Evolutionary conservation across 1,284 basidiomycete species (phyloP).

Genomic region (Ganoderma boninense): DNA sequence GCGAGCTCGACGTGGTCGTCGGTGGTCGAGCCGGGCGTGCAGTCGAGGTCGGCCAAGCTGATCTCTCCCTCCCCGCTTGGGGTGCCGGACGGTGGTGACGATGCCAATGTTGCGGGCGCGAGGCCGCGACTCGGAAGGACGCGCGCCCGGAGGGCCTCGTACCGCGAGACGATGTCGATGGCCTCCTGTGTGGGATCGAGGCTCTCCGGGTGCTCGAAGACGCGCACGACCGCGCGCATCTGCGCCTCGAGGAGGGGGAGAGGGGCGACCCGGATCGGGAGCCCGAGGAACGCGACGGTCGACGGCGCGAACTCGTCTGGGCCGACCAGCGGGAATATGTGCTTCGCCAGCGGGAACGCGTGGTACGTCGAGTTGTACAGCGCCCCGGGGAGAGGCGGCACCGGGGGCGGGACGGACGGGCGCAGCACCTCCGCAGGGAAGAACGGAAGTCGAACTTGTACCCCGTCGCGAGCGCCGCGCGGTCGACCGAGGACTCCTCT

Average conservation of each 20-base stretch:
- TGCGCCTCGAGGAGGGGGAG: constrained; percentile 76
- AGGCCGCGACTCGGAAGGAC: too few species aligned
- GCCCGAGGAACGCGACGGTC: constrained; percentile 70
- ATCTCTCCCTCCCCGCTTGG: too few species aligned
- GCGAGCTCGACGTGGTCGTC: constrained; percentile 32
- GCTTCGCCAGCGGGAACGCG: constrained; percentile 69
- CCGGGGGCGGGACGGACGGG: constrained; percentile 46
- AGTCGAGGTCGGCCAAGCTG: background rate
- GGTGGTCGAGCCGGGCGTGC: background rate
- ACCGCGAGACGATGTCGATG: constrained; percentile 55
- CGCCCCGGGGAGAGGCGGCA: constrained; percentile 54
- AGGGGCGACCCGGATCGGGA: constrained; percentile 63
- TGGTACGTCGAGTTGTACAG: constrained; percentile 70
- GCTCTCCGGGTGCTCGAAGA: constrained; percentile 57
- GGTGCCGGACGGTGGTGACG: too few species aligned
- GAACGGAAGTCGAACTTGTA: constrained; percentile 74
- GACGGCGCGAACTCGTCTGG: constrained; percentile 55
- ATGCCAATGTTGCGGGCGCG: too few species aligned
- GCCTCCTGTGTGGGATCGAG: constrained; percentile 59
- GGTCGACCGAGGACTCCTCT: constrained; percentile 60
- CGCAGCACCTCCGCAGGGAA: constrained; percentile 50
- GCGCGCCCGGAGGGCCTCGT: constrained; percentile 47
- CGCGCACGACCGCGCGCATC: constrained; percentile 61
- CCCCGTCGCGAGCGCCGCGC: constrained; percentile 78
- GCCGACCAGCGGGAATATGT: constrained; percentile 55